These are phyloP conservation scores for Cupressus sempervirens DNA, from an alignment of 75 land plant species.

Conservation along the genomic window DNA sequence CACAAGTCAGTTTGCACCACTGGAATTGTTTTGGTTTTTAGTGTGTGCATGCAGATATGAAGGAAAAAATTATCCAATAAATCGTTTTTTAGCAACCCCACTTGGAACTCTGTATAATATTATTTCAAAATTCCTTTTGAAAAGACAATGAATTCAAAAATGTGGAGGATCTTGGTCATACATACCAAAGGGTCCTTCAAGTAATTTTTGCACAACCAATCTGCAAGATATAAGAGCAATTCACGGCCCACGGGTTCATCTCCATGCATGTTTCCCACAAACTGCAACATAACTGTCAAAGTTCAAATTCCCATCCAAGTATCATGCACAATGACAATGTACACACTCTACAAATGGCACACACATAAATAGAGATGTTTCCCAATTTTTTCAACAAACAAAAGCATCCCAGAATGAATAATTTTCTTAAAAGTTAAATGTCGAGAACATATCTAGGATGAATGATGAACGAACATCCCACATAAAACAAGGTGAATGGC, in stretches of 20 bases:
- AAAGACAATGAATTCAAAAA: conserved; percentile 6
- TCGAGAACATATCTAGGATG: neutral
- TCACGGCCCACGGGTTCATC: conserved; percentile 99
- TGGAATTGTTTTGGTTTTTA: neutral
- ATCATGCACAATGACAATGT: neutral
- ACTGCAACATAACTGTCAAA: conserved; percentile 47
- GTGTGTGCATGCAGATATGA: neutral
- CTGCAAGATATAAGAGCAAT: conserved; percentile 68
- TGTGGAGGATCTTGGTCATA: neutral
- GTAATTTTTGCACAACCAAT: conserved; percentile 88
- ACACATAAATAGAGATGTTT: neutral
- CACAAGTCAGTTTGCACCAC: neutral
- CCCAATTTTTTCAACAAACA: neutral
- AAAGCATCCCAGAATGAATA: neutral
- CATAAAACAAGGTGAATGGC: neutral
- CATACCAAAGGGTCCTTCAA: conserved; percentile 74
- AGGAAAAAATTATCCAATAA: neutral
- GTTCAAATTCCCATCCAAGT: neutral
- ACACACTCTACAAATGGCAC: neutral
- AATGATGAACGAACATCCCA: neutral
- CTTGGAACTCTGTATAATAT: neutral
- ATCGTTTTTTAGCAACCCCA: neutral
- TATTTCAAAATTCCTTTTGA: conserved; percentile 6
- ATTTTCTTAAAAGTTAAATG: neutral
- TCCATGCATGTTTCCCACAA: conserved; percentile 94